Evolutionary conservation across 2,329 filamentous ascomycete species (phyloP).

Genomic region (Diaporthe destruens): DNA sequence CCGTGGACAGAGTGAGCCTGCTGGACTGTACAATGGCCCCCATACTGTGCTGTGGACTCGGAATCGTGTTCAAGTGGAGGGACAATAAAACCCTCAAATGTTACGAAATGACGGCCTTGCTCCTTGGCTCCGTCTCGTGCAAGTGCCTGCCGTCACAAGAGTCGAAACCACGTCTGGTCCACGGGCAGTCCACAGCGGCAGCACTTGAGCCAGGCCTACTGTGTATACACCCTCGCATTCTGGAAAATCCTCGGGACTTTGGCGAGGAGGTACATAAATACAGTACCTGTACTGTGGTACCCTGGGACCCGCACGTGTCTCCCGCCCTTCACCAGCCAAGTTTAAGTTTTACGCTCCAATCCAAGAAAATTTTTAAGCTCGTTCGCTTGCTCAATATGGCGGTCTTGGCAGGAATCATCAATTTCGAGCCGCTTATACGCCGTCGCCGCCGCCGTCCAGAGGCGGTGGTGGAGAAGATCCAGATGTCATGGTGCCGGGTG

Average conservation of each 20-base stretch:
- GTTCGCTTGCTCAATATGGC: constrained; percentile 34
- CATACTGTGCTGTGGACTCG: not conserved
- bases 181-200: no score
- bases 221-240: not conserved
- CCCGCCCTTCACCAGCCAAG: constrained; percentile 1
- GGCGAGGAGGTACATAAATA: not conserved
- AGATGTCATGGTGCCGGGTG: not conserved
- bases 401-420: constrained; percentile 26
- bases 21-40: not conserved
- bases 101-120: not conserved
- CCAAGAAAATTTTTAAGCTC: constrained; percentile 41
- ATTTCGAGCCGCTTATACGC: not conserved
- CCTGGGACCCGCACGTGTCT: constrained; percentile 13
- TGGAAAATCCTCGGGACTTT: constrained; percentile 31
- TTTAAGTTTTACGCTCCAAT: constrained; percentile 33
- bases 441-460: not conserved
- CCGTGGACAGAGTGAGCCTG: no score
- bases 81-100: not conserved
- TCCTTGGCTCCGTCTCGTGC: not conserved
- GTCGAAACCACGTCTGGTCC: constrained; percentile 7
- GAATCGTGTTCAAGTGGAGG: not conserved
- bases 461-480: no score
- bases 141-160: not conserved
- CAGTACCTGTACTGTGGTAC: not conserved
- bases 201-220: not conserved